Evolutionary conservation across 2,329 filamentous ascomycete genomes (phyloP).

Genomic region (Capronia americana): DNA sequence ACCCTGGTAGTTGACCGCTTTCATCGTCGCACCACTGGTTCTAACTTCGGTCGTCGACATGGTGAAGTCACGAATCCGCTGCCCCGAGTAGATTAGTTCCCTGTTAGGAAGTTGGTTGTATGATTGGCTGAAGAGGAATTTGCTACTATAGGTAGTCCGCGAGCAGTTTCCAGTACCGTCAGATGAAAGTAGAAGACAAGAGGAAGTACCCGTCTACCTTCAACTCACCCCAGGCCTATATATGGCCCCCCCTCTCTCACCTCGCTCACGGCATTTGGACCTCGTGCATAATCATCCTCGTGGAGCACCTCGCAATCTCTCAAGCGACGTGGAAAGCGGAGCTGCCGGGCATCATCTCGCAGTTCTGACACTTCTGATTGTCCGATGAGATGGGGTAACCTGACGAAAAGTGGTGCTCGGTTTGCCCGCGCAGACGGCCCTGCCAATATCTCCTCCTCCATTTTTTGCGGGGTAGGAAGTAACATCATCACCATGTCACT

Average conservation of each 20-base stretch:
- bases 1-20: constrained; percentile 68
- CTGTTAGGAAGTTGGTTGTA: background rate
- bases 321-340: constrained; percentile 12
- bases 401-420: constrained; percentile 2
- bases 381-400: constrained; percentile 10
- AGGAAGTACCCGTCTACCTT: constrained; percentile 1
- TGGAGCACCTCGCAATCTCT: background rate
- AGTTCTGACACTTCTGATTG: background rate
- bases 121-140: constrained; percentile 9
- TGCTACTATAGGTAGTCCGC: constrained; percentile 3
- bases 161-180: constrained; percentile 8
- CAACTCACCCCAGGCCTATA: constrained; percentile 6
- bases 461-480: constrained; percentile 23
- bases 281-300: constrained; percentile 7
- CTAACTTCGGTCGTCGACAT: constrained; percentile 34
- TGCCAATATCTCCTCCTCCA: constrained; percentile 16
- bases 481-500: constrained; percentile 23
- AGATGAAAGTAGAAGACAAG: constrained; percentile 10
- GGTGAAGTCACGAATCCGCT: background rate
- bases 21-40: constrained; percentile 54
- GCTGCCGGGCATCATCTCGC: constrained; percentile 3
- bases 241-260: background rate
- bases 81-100: background rate
- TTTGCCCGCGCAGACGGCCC: constrained; percentile 9
- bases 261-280: constrained; percentile 6